Evolutionary conservation across 192 early-diverging fungal species (phyloP), one percentile per base, ranked within the genome.

Genomic region (Coemansia sp.): DNA sequence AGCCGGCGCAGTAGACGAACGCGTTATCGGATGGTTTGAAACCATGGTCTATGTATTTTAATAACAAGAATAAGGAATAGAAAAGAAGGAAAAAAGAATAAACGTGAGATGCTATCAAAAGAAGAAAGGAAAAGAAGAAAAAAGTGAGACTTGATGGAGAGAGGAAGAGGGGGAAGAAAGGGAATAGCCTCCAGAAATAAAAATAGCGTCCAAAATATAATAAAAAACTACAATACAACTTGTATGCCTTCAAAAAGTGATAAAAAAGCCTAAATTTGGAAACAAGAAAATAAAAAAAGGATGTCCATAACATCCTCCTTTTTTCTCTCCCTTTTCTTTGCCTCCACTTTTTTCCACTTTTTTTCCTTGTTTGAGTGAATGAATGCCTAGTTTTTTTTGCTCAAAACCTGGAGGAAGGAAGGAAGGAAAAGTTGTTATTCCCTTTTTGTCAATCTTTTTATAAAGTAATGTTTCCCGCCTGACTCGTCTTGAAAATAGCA

Each of bases 1-100:
- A 26, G 65, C 13, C 18, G 65, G 65, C 56, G 56, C 65, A 8
- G 65, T 67, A 8, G 65, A 42, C 59, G 65, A 54, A 37, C 65
- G 65, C 39, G 65, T 47, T 36, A 67, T 48, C 57, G 39, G 65
- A 21, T 43, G 56, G 65, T 67, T 67, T 10, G 47, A 16, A 26
- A n/a, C n/a, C 16, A 26, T 49, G 15, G 47, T 54, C 51, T 54
- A 54, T 26, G 21, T 26, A 3, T 54, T 21, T 54, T 54, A 26
- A 21, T 13, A 54, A 6, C 3, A 47, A 19, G 32, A 21, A 7
- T 10, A 32, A 36, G 4, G 43, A 37, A 37, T 49, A 55, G 52
- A 36, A 43, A 26, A 62, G 8, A 63, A 32, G 11, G 11, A 41
- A 40, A 6, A 22, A 32, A n/a, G 26, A 51, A 66, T 48, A 57